These are phyloP conservation scores for Lepidium africanum DNA, from an alignment of 345 rosid genomes.

Conservation along the genomic window DNA sequence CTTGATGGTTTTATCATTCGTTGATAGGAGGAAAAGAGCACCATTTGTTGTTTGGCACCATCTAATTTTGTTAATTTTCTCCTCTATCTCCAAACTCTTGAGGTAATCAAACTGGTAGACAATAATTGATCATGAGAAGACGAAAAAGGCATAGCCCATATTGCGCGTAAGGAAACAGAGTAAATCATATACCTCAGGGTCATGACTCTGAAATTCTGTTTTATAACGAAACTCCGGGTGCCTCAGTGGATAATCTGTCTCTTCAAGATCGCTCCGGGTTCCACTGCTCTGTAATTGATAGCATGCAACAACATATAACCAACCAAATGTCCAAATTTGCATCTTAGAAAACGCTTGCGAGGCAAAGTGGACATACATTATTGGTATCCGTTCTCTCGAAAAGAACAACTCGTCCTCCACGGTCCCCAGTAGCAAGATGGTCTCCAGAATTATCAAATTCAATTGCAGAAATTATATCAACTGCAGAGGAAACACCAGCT, in stretches of 20 bases:
- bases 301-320: slow-evolving; percentile 15
- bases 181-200: slow-evolving; percentile 61
- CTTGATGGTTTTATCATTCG: slow-evolving; percentile 47
- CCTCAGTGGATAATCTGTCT: slow-evolving; percentile 47
- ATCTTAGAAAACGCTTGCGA: neutral
- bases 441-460: slow-evolving; percentile 79
- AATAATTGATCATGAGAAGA: slow-evolving; percentile 8
- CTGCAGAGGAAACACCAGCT: slow-evolving; percentile 42
- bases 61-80: slow-evolving; percentile 91
- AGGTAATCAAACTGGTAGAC: slow-evolving; percentile 78
- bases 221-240: slow-evolving; percentile 84
- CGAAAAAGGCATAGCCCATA: neutral
- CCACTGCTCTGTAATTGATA: slow-evolving; percentile 49
- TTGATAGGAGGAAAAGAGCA: slow-evolving; percentile 78
- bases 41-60: slow-evolving; percentile 91
- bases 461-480: slow-evolving; percentile 84
- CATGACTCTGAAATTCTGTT: slow-evolving; percentile 96
- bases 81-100: slow-evolving; percentile 98
- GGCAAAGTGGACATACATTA: slow-evolving; percentile 44
- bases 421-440: slow-evolving; percentile 92
- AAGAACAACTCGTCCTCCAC: slow-evolving; percentile 94
- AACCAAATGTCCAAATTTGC: neutral
- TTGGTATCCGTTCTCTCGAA: slow-evolving; percentile 72
- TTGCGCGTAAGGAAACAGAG: neutral
- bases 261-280: slow-evolving; percentile 60